Evolutionary conservation across 805 yeast species (phyloP), one percentile per base, ranked within the genome.

Genomic region (Nakazawaea ernobii): DNA sequence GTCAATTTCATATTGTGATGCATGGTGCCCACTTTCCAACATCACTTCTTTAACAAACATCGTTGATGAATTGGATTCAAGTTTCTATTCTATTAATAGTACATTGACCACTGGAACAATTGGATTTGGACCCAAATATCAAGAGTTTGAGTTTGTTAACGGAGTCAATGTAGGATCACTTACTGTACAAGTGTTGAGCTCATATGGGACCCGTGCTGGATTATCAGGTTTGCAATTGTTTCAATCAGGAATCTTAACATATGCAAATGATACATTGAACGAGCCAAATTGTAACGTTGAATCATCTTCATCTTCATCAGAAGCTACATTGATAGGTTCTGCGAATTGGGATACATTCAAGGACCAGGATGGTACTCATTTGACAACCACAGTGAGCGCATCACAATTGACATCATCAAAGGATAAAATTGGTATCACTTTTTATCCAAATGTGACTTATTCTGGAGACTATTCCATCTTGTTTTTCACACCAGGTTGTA

Each of bases 401-500:
- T 55, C 8, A 52, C 65, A 11, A 13, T 13, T 33, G 10, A 29
- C 32, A 32, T 33, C 36, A 20, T 20, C 24, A 5, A 20, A 20
- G 4, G 53, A 54, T 1, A 49, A 63, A 20, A 52, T 61, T 6
- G 74, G 75, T 8, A 74, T 81, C 2, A 69, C 73, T 1, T 82
- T 83, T 58, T 71, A 73, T 48, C 88, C 96, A 8, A 83, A 83
- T 53, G 77, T 89, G 15, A 70, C 85, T 0, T 75, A 79, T 52
- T 71, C 87, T 0, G 97, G 97, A 8, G 71, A 80, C 50, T 94
- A 89, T 62, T 70, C 87, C 0, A 71, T 94, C 24, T 68, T 79
- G 45, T 56, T 91, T 43, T 84, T 79, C 56, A 94, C 99, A 0
- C 97, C 97, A 0, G 98, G 98, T 0, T 94, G 99, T 67, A 45